These are phyloP conservation scores for Mycena rebaudengoi DNA, from an alignment of 768 basidiomycete species.

Conservation along the genomic window DNA sequence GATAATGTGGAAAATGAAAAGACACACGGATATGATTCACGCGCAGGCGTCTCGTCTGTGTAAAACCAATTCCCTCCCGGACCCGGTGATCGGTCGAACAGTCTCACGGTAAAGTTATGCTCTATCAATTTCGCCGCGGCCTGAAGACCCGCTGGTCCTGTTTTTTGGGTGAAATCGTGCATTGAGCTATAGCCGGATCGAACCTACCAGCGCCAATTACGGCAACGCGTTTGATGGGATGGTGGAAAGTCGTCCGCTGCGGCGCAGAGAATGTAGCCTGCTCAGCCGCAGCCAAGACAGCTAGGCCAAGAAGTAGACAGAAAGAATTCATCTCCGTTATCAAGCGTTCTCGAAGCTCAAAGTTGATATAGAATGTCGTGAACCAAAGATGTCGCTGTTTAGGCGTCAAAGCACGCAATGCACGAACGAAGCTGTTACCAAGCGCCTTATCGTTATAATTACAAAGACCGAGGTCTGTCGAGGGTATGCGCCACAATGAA, in stretches of 20 bases:
- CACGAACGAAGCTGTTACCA: too few species aligned
- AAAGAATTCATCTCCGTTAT: too few species aligned
- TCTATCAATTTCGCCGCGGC: constrained; percentile 24
- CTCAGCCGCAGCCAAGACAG: constrained; percentile 17
- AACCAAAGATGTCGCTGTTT: too few species aligned
- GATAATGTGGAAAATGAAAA: background rate
- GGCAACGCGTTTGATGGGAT: constrained; percentile 25
- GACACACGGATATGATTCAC: constrained; percentile 29
- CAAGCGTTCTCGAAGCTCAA: too few species aligned
- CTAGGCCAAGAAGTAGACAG: too few species aligned
- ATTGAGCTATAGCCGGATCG: too few species aligned
- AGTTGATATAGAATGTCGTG: too few species aligned
- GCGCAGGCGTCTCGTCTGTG: constrained; percentile 30
- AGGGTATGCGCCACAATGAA: too few species aligned
- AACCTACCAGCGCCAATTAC: constrained; percentile 29
- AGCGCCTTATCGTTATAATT: too few species aligned
- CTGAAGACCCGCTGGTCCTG: constrained; percentile 24
- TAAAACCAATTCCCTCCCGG: constrained; percentile 36
- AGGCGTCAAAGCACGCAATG: too few species aligned
- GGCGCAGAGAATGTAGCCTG: constrained; percentile 12
- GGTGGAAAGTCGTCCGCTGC: constrained; percentile 17
- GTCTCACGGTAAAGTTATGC: constrained; percentile 26
- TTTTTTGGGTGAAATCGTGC: too few species aligned
- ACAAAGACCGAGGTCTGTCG: too few species aligned
- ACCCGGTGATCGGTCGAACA: constrained; percentile 26